Percentiles rank a stretch among this genome's conserved stretches.
Evolutionary conservation across 805 yeast genomes (phyloP).

Genomic region (Candida hispaniensis): DNA sequence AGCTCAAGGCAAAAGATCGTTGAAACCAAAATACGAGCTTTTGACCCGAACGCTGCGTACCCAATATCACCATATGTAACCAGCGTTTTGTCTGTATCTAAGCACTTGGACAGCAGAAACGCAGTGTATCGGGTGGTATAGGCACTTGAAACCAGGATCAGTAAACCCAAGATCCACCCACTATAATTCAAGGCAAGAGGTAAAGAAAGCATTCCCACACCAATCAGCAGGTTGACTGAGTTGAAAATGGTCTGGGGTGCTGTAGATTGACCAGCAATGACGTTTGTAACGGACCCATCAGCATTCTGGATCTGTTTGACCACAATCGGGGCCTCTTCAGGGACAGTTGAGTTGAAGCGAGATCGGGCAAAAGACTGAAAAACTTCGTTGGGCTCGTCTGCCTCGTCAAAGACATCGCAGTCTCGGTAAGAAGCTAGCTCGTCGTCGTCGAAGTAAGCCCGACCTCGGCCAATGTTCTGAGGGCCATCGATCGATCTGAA

Average conservation of each 20-base stretch:
- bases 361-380: constrained; percentile 12
- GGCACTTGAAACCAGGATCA: constrained; percentile 51
- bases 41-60: constrained; percentile 70
- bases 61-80: constrained; percentile 87
- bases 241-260: constrained; percentile 57
- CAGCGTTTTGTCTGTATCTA: constrained; percentile 69
- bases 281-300: constrained; percentile 60
- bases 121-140: constrained; percentile 68
- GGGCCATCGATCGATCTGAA: constrained; percentile 46
- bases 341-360: constrained; percentile 21
- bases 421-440: constrained; percentile 30
- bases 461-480: constrained; percentile 25
- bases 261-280: constrained; percentile 71
- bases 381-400: constrained; percentile 15
- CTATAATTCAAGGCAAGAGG: constrained; percentile 52
- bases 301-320: constrained; percentile 55
- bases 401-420: constrained; percentile 16
- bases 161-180: constrained; percentile 49
- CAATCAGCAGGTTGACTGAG: constrained; percentile 50
- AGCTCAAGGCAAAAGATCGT: constrained; percentile 65
- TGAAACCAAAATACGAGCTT: constrained; percentile 65
- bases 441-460: constrained; percentile 53
- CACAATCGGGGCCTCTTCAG: constrained; percentile 41
- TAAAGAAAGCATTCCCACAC: constrained; percentile 54
- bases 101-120: constrained; percentile 54